Evolutionary conservation across 345 rosid species (phyloP).

Genomic region (Atalantia buxifolia): DNA sequence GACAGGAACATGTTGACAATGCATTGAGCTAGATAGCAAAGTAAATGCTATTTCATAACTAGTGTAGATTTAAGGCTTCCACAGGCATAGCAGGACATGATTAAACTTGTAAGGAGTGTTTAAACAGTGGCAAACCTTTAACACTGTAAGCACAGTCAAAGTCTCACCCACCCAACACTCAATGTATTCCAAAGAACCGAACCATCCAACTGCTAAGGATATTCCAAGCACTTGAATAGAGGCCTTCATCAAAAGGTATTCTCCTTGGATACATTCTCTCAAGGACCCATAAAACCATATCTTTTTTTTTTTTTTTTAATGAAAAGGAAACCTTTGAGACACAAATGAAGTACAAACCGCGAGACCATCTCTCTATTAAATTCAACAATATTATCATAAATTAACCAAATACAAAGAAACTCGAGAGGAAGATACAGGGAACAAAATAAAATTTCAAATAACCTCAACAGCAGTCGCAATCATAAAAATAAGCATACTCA

Average conservation of each 20-base stretch:
- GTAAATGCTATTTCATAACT: not conserved
- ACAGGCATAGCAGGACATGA: not conserved
- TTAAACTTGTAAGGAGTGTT: slow-evolving; percentile 1
- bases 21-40: not conserved
- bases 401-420: not conserved
- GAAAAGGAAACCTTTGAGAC: slow-evolving; percentile 6
- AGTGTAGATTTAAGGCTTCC: slow-evolving; percentile 1
- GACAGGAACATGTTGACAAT: not conserved
- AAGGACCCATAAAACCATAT: slow-evolving; percentile 2
- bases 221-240: slow-evolving; percentile 7
- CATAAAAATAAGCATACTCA: not conserved
- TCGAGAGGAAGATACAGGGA: not conserved
- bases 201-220: not conserved
- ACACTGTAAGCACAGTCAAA: not conserved
- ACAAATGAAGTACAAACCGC: slow-evolving; percentile 8
- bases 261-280: slow-evolving; percentile 12
- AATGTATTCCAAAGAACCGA: not conserved
- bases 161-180: slow-evolving; percentile 11
- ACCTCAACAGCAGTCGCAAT: slow-evolving; percentile 1
- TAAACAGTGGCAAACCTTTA: not conserved
- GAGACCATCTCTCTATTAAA: not conserved
- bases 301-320: not conserved
- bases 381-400: slow-evolving; percentile 3
- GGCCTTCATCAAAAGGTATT: slow-evolving; percentile 4
- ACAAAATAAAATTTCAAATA: not conserved